Percentiles rank a stretch among this genome's conserved stretches.
phyloP scores from a whole-genome alignment of 1,284 basidiomycete species.

The Ceraceosorus guamensis region DNA sequence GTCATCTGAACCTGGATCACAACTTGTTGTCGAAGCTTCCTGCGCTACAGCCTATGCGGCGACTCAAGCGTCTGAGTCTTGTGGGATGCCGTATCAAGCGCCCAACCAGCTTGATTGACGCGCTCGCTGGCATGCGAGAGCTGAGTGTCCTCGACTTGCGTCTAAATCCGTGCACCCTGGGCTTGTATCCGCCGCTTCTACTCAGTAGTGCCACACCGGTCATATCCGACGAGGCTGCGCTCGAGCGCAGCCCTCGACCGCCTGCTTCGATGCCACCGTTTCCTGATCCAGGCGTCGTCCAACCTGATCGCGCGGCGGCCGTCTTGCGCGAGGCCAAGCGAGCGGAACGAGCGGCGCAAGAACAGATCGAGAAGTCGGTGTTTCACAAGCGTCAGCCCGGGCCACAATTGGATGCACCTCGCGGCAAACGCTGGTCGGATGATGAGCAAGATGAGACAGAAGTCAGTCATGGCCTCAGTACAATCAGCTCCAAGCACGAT shows the following conservation, averaged over 20 bases:
- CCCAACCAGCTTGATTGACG: constrained; percentile 26
- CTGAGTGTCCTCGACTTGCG: constrained; percentile 39
- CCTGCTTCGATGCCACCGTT: constrained; percentile 26
- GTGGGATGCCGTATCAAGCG: constrained; percentile 38
- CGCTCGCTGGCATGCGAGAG: constrained; percentile 25
- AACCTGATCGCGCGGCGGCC: constrained; percentile 21
- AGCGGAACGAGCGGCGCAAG: constrained; percentile 16
- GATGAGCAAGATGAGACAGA: constrained; percentile 6
- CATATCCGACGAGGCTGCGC: not conserved
- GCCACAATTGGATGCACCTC: constrained; percentile 5
- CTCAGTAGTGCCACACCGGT: constrained; percentile 1
- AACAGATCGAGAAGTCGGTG: constrained; percentile 35
- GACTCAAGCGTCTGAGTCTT: constrained; percentile 39
- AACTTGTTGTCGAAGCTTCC: constrained; percentile 37
- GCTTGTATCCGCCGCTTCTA: constrained; percentile 41
- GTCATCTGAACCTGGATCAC: constrained; percentile 65
- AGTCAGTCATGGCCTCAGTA: not conserved
- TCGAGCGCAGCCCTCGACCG: not conserved
- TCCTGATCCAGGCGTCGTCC: constrained; percentile 35
- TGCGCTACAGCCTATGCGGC: constrained; percentile 17
- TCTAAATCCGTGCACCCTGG: constrained; percentile 43
- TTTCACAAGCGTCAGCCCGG: constrained; percentile 36
- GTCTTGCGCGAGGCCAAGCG: constrained; percentile 8
- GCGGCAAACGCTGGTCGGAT: constrained; percentile 14
- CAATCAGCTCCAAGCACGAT: not conserved